Evolutionary conservation across 768 basidiomycete genomes (phyloP).

Genomic region (Phlebiopsis flavidoalba): DNA sequence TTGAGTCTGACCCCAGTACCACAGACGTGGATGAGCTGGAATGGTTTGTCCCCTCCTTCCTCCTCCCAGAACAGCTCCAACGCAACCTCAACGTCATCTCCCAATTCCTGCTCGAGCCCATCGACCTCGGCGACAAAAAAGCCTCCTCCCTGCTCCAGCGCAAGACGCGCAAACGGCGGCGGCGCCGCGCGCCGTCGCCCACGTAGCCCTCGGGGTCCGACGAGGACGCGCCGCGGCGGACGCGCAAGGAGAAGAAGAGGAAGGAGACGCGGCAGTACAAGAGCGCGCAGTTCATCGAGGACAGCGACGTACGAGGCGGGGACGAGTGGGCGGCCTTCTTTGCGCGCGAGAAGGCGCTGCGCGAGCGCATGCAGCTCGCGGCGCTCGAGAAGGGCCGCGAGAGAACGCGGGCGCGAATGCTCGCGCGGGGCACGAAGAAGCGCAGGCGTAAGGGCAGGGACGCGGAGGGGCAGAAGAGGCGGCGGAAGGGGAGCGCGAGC

Average conservation of each 20-base stretch:
- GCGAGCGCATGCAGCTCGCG: conserved; percentile 43
- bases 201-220: conserved; percentile 44
- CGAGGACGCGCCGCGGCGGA: conserved; percentile 31
- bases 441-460: conserved; percentile 45
- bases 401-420: conserved; percentile 43
- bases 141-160: conserved; percentile 66
- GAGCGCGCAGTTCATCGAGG: conserved; percentile 87
- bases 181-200: conserved; percentile 36
- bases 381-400: conserved; percentile 38
- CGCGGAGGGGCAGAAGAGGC: conserved; percentile 42
- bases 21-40: conserved; percentile 67
- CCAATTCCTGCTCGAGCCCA: conserved; percentile 77
- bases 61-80: conserved; percentile 63
- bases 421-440: conserved; percentile 49
- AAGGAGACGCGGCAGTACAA: conserved; percentile 74
- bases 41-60: conserved; percentile 79
- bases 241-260: conserved; percentile 43
- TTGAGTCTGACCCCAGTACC: not conserved
- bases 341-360: conserved; percentile 59
- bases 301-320: conserved; percentile 81
- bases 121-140: conserved; percentile 76
- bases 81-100: conserved; percentile 70
- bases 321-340: conserved; percentile 82
- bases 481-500: conserved; percentile 17
- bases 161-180: conserved; percentile 45